Evolutionary conservation across 2,329 filamentous ascomycete species (phyloP).

Genomic region (Biscogniauxia mediterranea): DNA sequence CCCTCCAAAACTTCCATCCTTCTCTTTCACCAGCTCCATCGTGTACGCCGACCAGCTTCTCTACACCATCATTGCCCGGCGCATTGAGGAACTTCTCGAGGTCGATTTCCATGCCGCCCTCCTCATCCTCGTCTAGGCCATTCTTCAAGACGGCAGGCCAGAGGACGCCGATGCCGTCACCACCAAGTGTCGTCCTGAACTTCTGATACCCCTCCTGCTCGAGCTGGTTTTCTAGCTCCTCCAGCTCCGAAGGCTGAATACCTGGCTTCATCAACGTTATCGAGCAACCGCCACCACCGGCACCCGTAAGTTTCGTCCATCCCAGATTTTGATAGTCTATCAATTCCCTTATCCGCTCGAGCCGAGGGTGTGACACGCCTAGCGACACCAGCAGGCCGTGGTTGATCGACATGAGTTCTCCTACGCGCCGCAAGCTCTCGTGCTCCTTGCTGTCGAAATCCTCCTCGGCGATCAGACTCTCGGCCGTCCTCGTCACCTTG

Average conservation of each 20-base stretch:
- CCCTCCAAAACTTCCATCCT: slow-evolving; percentile 85
- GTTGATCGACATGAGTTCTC: slow-evolving; percentile 89
- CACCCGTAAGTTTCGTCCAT: slow-evolving; percentile 96
- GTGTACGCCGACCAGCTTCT: slow-evolving; percentile 79
- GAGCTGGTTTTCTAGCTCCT: slow-evolving; percentile 63
- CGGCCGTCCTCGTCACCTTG: slow-evolving; percentile 58
- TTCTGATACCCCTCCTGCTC: slow-evolving; percentile 72
- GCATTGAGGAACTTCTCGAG: slow-evolving; percentile 80
- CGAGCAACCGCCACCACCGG: slow-evolving; percentile 91
- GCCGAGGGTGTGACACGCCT: slow-evolving; percentile 88
- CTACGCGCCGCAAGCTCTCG: slow-evolving; percentile 68
- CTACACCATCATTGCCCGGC: slow-evolving; percentile 79
- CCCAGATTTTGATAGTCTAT: slow-evolving; percentile 87
- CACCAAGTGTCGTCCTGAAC: slow-evolving; percentile 87
- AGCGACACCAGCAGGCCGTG: slow-evolving; percentile 88
- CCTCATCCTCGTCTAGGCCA: slow-evolving; percentile 70
- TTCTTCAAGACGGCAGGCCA: slow-evolving; percentile 91
- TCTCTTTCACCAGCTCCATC: slow-evolving; percentile 66
- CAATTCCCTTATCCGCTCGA: slow-evolving; percentile 88
- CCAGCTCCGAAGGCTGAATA: slow-evolving; percentile 54
- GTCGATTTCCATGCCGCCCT: slow-evolving; percentile 90
- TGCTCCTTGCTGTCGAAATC: slow-evolving; percentile 66
- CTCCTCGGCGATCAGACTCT: slow-evolving; percentile 54
- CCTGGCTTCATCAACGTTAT: slow-evolving; percentile 83
- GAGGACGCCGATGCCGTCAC: slow-evolving; percentile 89